These are phyloP conservation scores for Plasmodiophora brassicae DNA, from an alignment of 208 protist genomes.

Conservation along the genomic window DNA sequence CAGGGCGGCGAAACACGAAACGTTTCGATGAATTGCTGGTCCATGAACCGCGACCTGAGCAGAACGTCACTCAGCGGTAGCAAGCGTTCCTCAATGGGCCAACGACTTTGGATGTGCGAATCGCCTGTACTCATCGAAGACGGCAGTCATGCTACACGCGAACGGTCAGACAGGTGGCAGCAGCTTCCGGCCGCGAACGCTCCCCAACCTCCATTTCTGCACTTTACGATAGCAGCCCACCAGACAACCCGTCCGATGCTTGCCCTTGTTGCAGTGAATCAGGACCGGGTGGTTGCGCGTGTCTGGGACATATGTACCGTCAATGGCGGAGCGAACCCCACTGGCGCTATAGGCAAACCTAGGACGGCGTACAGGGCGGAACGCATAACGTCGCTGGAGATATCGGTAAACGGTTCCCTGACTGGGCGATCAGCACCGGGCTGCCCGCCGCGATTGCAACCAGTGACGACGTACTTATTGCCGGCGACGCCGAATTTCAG, in stretches of 20 bases:
- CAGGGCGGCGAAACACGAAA: too few species aligned
- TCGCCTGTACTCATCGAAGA: slow-evolving; percentile 56
- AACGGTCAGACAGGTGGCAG: too few species aligned
- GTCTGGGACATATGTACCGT: slow-evolving; percentile 21
- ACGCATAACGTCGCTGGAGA: slow-evolving; percentile 36
- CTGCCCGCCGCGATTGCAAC: too few species aligned
- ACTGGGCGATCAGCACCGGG: too few species aligned
- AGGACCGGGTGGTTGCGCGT: slow-evolving; percentile 48
- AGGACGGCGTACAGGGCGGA: slow-evolving; percentile 28
- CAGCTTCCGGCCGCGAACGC: too few species aligned
- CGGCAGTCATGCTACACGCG: slow-evolving; percentile 45
- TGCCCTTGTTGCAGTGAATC: slow-evolving; percentile 61
- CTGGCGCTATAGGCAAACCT: neutral
- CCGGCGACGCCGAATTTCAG: slow-evolving; percentile 45
- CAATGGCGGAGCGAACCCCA: neutral
- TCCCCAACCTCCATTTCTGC: slow-evolving; percentile 55
- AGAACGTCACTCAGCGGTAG: neutral
- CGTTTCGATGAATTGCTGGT: slow-evolving; percentile 54
- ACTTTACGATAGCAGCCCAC: slow-evolving; percentile 53
- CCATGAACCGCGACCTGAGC: slow-evolving; percentile 40
- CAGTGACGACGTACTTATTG: slow-evolving; percentile 49
- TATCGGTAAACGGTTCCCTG: slow-evolving; percentile 53
- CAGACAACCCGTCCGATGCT: slow-evolving; percentile 56
- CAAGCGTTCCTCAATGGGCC: neutral
- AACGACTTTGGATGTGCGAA: slow-evolving; percentile 42